Conservation (phyloP, 768 basidiomycete species). For the Sporobolomyces pararoseus region DNA sequence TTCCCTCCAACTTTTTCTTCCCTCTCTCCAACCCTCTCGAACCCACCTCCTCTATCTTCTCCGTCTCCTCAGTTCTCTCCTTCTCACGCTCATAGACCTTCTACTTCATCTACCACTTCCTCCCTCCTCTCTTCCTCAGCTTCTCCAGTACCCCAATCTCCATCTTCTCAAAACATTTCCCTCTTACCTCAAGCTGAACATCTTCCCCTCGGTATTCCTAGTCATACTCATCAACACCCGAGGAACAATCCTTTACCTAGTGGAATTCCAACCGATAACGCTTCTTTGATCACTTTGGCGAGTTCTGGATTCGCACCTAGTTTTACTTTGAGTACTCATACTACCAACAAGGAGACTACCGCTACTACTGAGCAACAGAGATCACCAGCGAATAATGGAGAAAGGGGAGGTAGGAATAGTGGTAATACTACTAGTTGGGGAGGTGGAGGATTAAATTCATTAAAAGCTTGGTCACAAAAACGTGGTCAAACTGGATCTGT, state of each 20-base stretch:
- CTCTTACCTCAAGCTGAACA: neutral
- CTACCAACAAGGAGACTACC: conserved; percentile 52
- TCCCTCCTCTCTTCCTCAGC: neutral
- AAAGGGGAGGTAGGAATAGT: conserved; percentile 47
- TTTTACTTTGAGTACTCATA: conserved; percentile 3
- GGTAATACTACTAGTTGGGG: conserved; percentile 50
- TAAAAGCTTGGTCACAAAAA: conserved; percentile 64
- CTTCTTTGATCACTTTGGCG: conserved; percentile 84
- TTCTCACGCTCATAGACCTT: neutral
- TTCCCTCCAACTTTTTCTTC: conserved; percentile 51
- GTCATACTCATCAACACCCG: conserved; percentile 87
- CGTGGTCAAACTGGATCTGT: conserved; percentile 40
- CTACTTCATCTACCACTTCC: conserved; percentile 2
- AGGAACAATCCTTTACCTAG: conserved; percentile 92
- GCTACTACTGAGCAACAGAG: no score
- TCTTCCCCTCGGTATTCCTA: conserved; percentile 53
- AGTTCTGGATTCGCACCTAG: conserved; percentile 65
- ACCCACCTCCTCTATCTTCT: neutral
- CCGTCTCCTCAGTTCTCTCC: no score
- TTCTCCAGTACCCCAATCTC: no score
- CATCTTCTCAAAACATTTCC: no score
- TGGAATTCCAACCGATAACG: conserved; percentile 84
- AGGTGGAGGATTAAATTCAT: conserved; percentile 57
- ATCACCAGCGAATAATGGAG: conserved; percentile 45
- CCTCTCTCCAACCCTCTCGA: neutral